Percentiles rank a stretch among this genome's conserved stretches.
These are phyloP conservation scores for Dendrothele bispora DNA, from an alignment of 768 basidiomycete species.

Conservation along the genomic window DNA sequence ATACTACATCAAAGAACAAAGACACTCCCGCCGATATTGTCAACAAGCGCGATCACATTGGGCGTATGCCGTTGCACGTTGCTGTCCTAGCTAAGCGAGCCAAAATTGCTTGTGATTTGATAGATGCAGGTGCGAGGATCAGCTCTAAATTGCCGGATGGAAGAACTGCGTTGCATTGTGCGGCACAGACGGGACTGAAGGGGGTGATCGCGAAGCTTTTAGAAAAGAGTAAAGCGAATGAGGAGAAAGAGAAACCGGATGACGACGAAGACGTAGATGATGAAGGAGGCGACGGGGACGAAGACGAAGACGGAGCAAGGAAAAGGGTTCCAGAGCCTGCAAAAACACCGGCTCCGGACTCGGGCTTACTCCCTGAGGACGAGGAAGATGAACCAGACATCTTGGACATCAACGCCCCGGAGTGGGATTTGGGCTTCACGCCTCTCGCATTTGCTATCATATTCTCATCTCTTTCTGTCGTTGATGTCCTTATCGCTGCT, in stretches of 20 bases:
- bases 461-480: slow-evolving; percentile 40
- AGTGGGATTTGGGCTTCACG: slow-evolving; percentile 61
- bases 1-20: no score
- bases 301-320: slow-evolving; percentile 13
- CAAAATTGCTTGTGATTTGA: slow-evolving; percentile 49
- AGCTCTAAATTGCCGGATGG: slow-evolving; percentile 59
- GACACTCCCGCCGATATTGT: no score
- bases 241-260: slow-evolving; percentile 27
- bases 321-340: slow-evolving; percentile 3
- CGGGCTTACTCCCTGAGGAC: slow-evolving; percentile 47
- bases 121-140: slow-evolving; percentile 57
- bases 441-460: slow-evolving; percentile 53
- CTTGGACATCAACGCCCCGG: slow-evolving; percentile 49
- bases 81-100: slow-evolving; percentile 47
- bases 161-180: slow-evolving; percentile 53
- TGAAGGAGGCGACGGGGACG: slow-evolving; percentile 21
- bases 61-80: slow-evolving; percentile 52
- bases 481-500: slow-evolving; percentile 46
- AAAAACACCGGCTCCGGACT: slow-evolving; percentile 16
- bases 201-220: slow-evolving; percentile 49
- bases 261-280: slow-evolving; percentile 21
- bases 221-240: slow-evolving; percentile 44
- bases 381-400: slow-evolving; percentile 51
- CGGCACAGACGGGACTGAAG: slow-evolving; percentile 46
- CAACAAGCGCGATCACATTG: slow-evolving; percentile 60